These are phyloP conservation scores for Erigeron philadelphicus DNA, from an alignment of 140 eudicot genomes.

Conservation along the genomic window DNA sequence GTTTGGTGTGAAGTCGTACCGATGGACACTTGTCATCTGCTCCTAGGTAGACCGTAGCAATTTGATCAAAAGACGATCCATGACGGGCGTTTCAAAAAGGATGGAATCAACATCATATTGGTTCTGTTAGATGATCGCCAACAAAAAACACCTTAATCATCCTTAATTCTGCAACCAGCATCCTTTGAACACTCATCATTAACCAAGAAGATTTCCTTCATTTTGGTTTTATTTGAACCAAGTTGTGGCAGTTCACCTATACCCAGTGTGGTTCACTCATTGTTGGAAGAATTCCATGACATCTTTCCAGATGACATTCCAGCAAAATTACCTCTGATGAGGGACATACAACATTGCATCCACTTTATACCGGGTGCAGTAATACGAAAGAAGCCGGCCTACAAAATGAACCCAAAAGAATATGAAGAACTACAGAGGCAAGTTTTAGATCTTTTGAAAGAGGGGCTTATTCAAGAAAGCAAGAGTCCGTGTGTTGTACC, in stretches of 20 bases:
- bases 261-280: background rate
- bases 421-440: background rate
- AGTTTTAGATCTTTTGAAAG: background rate
- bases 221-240: background rate
- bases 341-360: background rate
- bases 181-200: background rate
- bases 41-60: background rate
- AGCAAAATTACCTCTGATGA: background rate
- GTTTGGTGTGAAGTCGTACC: slow-evolving; percentile 8
- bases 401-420: background rate
- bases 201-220: background rate
- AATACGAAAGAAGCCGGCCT: background rate
- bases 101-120: background rate
- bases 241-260: background rate
- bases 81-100: background rate
- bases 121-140: background rate
- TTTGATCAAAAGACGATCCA: background rate
- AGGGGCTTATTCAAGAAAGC: too few species aligned
- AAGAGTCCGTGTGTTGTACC: too few species aligned
- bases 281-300: background rate
- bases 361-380: background rate
- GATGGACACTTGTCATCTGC: background rate
- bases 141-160: background rate
- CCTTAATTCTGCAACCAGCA: background rate
- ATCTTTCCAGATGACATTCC: background rate